Base-by-base conservation (phyloP, 352 stramenopile species). In the Phytophthora pinifolia region DNA sequence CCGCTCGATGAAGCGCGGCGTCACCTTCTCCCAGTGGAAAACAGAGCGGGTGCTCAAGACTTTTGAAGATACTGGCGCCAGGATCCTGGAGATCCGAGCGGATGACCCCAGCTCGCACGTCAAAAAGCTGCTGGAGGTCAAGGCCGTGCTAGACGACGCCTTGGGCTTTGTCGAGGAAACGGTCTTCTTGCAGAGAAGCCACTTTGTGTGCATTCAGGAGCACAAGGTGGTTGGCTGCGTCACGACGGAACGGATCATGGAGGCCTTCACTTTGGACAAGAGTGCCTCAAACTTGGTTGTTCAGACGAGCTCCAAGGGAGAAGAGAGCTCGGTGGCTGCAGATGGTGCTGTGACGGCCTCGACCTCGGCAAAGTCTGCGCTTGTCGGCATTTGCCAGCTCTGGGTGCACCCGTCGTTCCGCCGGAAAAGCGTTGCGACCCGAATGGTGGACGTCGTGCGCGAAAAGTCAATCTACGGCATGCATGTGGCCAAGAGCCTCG, bases 391-490 rank as follows among this genome's bases (percentile, higher is more conserved):
- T 37, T 86, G 78, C 31, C 79, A 88, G 55, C 56, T 94, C 20
- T 92, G 79, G 79, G 82, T 89, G 2, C 77, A 92, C 38, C 72
- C 76, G 15, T 49, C 55, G 8, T 75, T 70, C 44, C 74, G 78
- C 14, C 60, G 67, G 33, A 70, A 80, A 62, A 48, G 58, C 18
- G 73, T 94, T 20, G 81, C 83, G 0, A 81, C 74, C 2, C 64
- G 76, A 10, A 64, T 94, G 18, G 58, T 94, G 8, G 71, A 92
- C 47, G 62, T 70, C 5, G 68, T 84, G 29, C 70, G 81, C 3
- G 71, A 85, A 14, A 89, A 86, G 42, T 82, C 74, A 31, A 83
- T 88, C 25, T 94, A 94, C 46, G 78, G 81, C 12, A 74, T 90
- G 59, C 64, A 55, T 14, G 67, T 91, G 27, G 33, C 67, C 20